These are phyloP conservation scores for Lodderomyces parapsilosis DNA, from an alignment of 1,139 yeast genomes.

Conservation along the genomic window DNA sequence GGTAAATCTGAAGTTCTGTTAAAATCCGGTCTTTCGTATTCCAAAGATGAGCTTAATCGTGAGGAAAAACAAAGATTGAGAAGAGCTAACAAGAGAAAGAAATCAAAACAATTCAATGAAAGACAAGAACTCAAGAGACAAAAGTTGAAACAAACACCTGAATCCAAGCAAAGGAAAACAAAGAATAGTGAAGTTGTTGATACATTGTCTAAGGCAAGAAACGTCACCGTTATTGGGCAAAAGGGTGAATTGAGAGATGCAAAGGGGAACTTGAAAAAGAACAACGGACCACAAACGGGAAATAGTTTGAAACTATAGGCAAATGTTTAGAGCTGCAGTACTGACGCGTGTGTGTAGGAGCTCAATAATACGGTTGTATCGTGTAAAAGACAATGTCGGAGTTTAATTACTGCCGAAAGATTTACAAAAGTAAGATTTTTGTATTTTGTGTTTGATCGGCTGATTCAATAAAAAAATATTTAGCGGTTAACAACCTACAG, in stretches of 20 bases:
- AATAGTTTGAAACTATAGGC: constrained; percentile 24
- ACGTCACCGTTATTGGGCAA: constrained; percentile 76
- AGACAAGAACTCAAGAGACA: constrained; percentile 25
- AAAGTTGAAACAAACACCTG: constrained; percentile 23
- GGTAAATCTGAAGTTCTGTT: constrained; percentile 61
- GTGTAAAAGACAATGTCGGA: no score
- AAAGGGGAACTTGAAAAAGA: constrained; percentile 61
- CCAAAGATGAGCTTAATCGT: constrained; percentile 79
- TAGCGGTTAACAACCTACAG: no score
- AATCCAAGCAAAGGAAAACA: constrained; percentile 40
- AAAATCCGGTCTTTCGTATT: constrained; percentile 77
- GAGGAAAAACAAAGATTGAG: constrained; percentile 88
- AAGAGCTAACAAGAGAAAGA: constrained; percentile 82
- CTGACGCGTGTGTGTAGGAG: not conserved
- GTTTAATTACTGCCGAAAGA: no score
- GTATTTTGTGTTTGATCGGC: no score
- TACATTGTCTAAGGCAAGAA: constrained; percentile 71
- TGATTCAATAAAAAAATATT: no score
- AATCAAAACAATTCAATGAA: constrained; percentile 52
- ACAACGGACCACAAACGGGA: constrained; percentile 19
- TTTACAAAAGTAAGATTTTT: no score
- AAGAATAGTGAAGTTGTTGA: constrained; percentile 66
- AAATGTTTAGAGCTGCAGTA: no score
- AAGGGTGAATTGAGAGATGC: constrained; percentile 76
- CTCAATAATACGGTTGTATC: no score